Conservation (phyloP, 2,329 filamentous ascomycete genomes). For the Reticulascus tulasneorum region DNA sequence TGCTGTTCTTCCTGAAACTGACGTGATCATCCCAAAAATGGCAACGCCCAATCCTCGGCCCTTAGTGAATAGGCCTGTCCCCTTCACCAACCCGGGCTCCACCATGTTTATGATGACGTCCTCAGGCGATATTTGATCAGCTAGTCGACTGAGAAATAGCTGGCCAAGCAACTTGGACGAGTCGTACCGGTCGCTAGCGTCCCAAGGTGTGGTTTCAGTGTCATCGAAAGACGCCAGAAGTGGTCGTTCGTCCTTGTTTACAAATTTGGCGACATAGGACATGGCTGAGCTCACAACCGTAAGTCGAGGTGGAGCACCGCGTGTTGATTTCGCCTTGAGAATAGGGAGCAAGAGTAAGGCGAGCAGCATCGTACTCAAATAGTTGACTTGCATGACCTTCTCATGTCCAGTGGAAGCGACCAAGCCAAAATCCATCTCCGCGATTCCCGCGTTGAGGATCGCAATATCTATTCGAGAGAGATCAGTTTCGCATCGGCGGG, state of each 20-base stretch:
- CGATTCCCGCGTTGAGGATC: slow-evolving; percentile 16
- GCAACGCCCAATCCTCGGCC: neutral
- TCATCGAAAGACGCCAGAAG: slow-evolving; percentile 26
- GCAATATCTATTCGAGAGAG: slow-evolving; percentile 10
- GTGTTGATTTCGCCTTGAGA: slow-evolving; percentile 14
- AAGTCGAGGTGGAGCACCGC: slow-evolving; percentile 19
- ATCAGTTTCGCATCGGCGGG: slow-evolving; percentile 3
- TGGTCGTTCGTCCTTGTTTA: slow-evolving; percentile 13
- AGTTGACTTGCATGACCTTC: slow-evolving; percentile 22
- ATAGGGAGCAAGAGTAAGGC: slow-evolving; percentile 15
- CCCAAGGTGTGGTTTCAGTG: no score
- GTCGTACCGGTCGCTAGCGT: neutral
- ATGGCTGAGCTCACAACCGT: slow-evolving; percentile 27
- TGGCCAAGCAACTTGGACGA: neutral
- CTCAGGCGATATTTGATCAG: neutral
- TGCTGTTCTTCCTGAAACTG: neutral
- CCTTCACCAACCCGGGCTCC: neutral
- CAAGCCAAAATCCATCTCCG: slow-evolving; percentile 1
- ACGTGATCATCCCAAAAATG: neutral
- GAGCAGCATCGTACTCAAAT: slow-evolving; percentile 21
- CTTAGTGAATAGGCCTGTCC: neutral
- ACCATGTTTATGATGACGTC: neutral
- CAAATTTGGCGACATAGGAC: slow-evolving; percentile 16
- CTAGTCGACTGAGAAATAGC: neutral
- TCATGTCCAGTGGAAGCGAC: slow-evolving; percentile 17